Conservation (phyloP, 2,329 filamentous ascomycete genomes). For the Botrytis medusae region DNA sequence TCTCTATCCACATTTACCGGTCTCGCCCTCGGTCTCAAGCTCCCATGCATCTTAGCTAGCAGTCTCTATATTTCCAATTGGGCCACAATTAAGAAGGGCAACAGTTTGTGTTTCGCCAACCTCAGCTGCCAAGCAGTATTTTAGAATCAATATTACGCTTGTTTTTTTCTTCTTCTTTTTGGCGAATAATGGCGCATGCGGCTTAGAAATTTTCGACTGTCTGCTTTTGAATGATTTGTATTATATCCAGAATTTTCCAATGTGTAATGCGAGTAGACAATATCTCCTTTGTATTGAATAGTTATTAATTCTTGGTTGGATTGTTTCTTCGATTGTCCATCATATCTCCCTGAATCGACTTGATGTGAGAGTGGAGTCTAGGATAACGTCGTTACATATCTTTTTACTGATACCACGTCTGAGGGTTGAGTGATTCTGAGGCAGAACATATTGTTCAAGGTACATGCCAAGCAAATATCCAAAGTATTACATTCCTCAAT, state of each 20-base stretch:
- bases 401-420: neutral
- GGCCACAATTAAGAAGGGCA: neutral
- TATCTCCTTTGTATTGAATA: neutral
- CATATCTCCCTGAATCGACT: neutral
- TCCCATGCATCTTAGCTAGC: neutral
- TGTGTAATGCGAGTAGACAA: neutral
- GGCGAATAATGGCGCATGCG: neutral
- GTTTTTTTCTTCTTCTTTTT: no score
- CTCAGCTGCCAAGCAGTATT: neutral
- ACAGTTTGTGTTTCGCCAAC: neutral
- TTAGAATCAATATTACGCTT: neutral
- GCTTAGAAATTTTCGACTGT: neutral
- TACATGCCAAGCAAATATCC: neutral
- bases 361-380: no score
- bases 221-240: neutral
- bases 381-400: neutral
- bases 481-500: neutral
- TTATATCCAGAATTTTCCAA: neutral
- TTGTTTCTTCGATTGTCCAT: neutral
- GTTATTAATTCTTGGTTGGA: neutral
- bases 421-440: neutral
- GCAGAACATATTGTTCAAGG: neutral
- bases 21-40: neutral
- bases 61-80: neutral
- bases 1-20: neutral